These are phyloP conservation scores for Chimonanthus praecox DNA, from an alignment of 164 flowering plant species.

Conservation along the genomic window DNA sequence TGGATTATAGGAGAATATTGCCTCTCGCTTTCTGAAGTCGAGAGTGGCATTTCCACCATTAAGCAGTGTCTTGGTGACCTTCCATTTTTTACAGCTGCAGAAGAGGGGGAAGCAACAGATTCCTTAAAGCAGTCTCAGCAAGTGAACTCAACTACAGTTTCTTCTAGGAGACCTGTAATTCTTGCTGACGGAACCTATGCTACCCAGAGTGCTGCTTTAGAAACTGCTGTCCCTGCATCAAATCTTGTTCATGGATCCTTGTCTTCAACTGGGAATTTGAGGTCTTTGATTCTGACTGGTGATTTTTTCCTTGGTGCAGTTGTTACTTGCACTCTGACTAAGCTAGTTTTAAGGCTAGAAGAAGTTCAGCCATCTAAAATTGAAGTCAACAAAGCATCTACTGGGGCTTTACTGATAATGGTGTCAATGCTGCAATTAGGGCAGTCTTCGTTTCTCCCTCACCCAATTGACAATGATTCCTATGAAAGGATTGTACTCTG, in stretches of 20 bases:
- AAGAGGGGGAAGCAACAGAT: constrained; percentile 44
- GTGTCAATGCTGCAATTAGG: constrained; percentile 91
- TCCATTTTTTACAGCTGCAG: constrained; percentile 62
- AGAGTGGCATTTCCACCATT: constrained; percentile 72
- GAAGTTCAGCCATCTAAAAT: constrained; percentile 80
- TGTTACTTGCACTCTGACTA: constrained; percentile 78
- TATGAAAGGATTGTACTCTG: constrained; percentile 76
- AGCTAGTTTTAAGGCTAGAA: constrained; percentile 78
- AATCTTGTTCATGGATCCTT: constrained; percentile 67
- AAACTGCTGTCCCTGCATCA: constrained; percentile 75
- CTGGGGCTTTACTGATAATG: constrained; percentile 62
- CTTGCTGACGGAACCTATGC: constrained; percentile 99
- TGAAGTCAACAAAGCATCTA: constrained; percentile 69
- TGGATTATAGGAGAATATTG: constrained; percentile 94
- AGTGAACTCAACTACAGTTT: constrained; percentile 51
- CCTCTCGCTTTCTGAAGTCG: constrained; percentile 91
- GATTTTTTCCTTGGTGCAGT: constrained; percentile 95
- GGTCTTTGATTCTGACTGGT: constrained; percentile 79
- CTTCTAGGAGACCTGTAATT: constrained; percentile 83
- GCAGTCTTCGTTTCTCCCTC: constrained; percentile 69
- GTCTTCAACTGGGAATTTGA: constrained; percentile 66
- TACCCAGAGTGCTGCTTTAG: constrained; percentile 93
- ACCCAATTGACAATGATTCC: constrained; percentile 92
- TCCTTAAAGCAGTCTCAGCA: constrained; percentile 56
- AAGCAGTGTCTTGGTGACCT: constrained; percentile 95